Conservation (phyloP, 768 basidiomycete genomes). For the Agrocybe chaxingu region DNA sequence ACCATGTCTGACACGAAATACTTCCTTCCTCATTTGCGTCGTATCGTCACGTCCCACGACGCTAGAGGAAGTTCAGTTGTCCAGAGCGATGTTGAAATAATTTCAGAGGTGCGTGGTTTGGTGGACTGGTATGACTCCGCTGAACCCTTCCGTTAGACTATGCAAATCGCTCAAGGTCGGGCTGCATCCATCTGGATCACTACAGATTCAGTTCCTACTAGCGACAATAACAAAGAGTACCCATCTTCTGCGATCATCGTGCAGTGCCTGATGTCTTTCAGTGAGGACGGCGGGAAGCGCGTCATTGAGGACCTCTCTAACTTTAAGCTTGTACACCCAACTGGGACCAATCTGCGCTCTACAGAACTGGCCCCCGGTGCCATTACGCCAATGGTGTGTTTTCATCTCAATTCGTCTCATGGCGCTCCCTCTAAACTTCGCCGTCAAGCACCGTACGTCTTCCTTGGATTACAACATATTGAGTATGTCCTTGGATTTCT, state of each 20-base stretch:
- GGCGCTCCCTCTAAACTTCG: background rate
- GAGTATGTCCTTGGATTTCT: constrained; percentile 27
- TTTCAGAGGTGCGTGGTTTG: constrained; percentile 23
- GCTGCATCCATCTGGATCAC: constrained; percentile 48
- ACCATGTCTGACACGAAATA: constrained; percentile 22
- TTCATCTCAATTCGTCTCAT: background rate
- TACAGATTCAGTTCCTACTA: constrained; percentile 43
- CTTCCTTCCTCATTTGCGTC: constrained; percentile 37
- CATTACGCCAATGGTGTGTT: constrained; percentile 44
- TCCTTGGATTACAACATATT: constrained; percentile 64
- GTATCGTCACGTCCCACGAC: constrained; percentile 51
- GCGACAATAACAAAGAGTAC: constrained; percentile 50
- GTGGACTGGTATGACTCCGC: background rate
- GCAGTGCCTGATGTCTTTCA: constrained; percentile 16
- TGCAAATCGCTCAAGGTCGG: constrained; percentile 29
- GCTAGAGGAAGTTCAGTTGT: constrained; percentile 37
- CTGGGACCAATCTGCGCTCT: constrained; percentile 45
- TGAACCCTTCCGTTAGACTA: constrained; percentile 21
- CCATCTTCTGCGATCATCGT: background rate
- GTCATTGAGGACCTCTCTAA: constrained; percentile 33
- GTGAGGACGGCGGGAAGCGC: constrained; percentile 50
- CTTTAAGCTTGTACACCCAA: constrained; percentile 39
- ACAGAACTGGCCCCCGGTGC: constrained; percentile 56
- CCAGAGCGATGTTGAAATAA: constrained; percentile 29
- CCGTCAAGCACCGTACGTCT: constrained; percentile 41